A percentile compares a stretch with the other conserved stretches of the same genome.
These are phyloP conservation scores for Pyrenophora graminea DNA, from an alignment of 2,329 filamentous ascomycete species.

Conservation along the genomic window DNA sequence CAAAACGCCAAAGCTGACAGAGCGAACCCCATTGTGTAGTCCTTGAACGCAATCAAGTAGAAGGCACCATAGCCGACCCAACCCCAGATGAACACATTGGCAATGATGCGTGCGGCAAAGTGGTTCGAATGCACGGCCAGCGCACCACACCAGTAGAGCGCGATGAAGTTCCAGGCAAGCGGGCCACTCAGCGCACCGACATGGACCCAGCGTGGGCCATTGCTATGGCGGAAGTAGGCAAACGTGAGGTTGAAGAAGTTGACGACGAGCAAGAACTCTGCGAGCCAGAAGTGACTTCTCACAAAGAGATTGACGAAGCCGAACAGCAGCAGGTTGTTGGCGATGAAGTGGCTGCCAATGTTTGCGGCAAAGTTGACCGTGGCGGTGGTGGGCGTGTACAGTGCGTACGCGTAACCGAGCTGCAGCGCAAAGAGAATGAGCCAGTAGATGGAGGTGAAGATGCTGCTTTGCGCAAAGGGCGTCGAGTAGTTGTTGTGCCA, in stretches of 20 bases:
- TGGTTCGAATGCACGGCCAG: conserved; percentile 72
- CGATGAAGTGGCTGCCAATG: conserved; percentile 81
- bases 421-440: conserved; percentile 75
- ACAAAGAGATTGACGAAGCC: conserved; percentile 84
- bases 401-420: conserved; percentile 72
- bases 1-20: conserved; percentile 74
- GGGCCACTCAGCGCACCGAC: conserved; percentile 75
- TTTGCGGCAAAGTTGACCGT: conserved; percentile 72
- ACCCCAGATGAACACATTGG: conserved; percentile 87
- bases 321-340: conserved; percentile 82
- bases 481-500: conserved; percentile 76
- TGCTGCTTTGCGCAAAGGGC: conserved; percentile 74
- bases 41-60: conserved; percentile 75
- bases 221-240: conserved; percentile 79
- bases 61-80: conserved; percentile 76
- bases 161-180: conserved; percentile 83
- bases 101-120: conserved; percentile 74
- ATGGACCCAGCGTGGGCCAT: conserved; percentile 75
- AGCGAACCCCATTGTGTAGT: conserved; percentile 76
- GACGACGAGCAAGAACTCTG: conserved; percentile 74
- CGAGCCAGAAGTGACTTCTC: conserved; percentile 72
- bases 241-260: conserved; percentile 81
- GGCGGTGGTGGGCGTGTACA: conserved; percentile 70
- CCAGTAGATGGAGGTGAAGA: conserved; percentile 74
- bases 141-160: conserved; percentile 87